Evolutionary conservation across 208 protist species (phyloP), one percentile per base, ranked within the genome.

Genomic region (Vickermania ingenoplastis): DNA sequence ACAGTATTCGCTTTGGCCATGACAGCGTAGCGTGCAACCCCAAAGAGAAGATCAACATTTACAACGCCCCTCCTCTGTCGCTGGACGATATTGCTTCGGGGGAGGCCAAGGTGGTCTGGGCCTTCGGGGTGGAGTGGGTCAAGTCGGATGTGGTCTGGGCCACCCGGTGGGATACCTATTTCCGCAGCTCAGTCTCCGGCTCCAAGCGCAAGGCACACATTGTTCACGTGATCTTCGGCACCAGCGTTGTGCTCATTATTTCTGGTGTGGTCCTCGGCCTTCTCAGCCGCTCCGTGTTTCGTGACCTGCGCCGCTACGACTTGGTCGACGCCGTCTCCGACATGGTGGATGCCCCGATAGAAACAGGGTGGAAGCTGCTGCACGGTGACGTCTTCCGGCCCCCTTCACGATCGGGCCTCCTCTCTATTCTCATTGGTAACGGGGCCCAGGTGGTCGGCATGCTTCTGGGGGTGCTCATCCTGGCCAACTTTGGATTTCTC

Each of bases 381-480:
- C 86, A 97, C 75, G 97, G 92, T 11, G 97, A 99, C 71, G 96
- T 99, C 1, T 99, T 98, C 77, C 94, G 97, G 21, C 75, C 86
- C 1, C 97, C 97, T 3, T 41, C 71, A 36, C 58, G 78, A 41
- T 83, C 93, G 13, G 72, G 75, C 36, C 66, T 96, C 52, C 75
- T 99, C 1, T 76, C 85, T 24, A 81, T 97, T 31, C 71, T 96
- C 14, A 75, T 97, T 13, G 97, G 96, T 45, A 97, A 89, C 61
- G 97, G 97, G 41, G 75, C 83, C n/a, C 97, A 99, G 75, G 41
- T 99, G 1, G 75, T 98, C 13, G 61, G 56, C 49, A 98, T 98
- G 77, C 60, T 69, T 22, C 31, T 72, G 2, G 67, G 79, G 52
- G 82, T 93, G 45, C 48, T 97, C 11, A 25, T 97, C 1, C 94